phyloP scores from a whole-genome alignment of 805 yeast species.

The Starmerella davenportii region DNA sequence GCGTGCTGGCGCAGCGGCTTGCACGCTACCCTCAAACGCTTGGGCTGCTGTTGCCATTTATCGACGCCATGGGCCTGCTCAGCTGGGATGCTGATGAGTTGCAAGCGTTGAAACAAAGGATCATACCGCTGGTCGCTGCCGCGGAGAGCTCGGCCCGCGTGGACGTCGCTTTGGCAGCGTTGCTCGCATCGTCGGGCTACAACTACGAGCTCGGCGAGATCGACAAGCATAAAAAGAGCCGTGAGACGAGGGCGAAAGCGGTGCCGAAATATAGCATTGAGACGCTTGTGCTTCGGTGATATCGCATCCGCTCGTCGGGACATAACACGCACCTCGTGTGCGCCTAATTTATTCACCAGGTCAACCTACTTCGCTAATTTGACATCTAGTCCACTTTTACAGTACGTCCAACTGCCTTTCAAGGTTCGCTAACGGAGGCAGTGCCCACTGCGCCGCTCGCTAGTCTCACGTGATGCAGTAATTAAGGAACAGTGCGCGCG shows the following conservation, averaged over 20 bases:
- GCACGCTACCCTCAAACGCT: constrained; percentile 35
- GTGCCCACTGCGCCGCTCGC: no score
- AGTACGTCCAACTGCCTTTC: no score
- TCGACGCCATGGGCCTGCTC: constrained; percentile 59
- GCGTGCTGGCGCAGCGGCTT: constrained; percentile 28
- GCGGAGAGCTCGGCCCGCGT: constrained; percentile 14
- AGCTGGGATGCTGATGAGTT: constrained; percentile 41
- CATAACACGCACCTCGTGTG: no score
- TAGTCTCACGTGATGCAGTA: no score
- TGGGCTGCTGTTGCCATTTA: constrained; percentile 42
- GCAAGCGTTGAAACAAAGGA: constrained; percentile 28
- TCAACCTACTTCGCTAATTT: no score
- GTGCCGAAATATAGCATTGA: constrained; percentile 23
- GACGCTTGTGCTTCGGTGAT: constrained; percentile 15
- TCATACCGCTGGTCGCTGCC: constrained; percentile 32
- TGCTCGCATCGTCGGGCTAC: constrained; percentile 7
- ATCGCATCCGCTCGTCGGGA: no score
- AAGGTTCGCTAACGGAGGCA: no score
- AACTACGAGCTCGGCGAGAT: background rate
- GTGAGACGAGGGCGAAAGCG: constrained; percentile 2
- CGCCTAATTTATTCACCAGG: no score
- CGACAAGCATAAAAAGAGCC: background rate
- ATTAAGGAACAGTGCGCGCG: no score
- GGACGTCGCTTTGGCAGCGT: constrained; percentile 17
- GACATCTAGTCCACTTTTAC: no score